These are phyloP conservation scores for Botrytis tulipae DNA, from an alignment of 2,329 filamentous ascomycete genomes.

Conservation along the genomic window DNA sequence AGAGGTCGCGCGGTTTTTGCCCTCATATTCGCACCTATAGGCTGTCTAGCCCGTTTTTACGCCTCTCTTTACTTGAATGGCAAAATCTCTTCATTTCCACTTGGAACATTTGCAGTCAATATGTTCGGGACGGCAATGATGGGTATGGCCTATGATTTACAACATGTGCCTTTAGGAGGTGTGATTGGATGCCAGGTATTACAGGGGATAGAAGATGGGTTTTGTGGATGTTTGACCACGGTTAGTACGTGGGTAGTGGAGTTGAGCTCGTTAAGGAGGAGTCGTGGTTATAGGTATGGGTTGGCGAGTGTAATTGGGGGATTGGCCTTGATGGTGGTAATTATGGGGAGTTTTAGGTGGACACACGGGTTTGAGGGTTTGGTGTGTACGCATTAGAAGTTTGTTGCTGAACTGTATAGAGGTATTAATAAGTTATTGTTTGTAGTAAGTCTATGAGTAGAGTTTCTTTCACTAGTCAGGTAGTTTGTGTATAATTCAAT, in stretches of 20 bases:
- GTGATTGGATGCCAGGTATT: conserved; percentile 65
- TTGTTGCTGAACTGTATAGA: not conserved
- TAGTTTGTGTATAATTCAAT: not conserved
- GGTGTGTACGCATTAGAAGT: conserved; percentile 33
- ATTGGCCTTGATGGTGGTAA: conserved; percentile 59
- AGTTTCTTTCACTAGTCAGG: not conserved
- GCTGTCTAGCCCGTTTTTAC: conserved; percentile 75
- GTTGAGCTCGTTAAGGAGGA: conserved; percentile 51
- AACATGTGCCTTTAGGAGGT: conserved; percentile 59
- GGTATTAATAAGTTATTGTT: not conserved
- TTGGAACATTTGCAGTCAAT: conserved; percentile 85
- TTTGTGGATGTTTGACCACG: conserved; percentile 65
- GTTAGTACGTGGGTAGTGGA: conserved; percentile 67
- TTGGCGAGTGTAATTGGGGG: conserved; percentile 56
- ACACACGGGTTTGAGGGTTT: conserved; percentile 51
- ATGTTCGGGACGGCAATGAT: conserved; percentile 72
- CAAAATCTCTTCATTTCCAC: conserved; percentile 64
- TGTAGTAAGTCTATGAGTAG: not conserved
- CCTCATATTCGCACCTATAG: conserved; percentile 77
- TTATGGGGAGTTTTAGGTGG: conserved; percentile 78
- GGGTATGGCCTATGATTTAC: conserved; percentile 75
- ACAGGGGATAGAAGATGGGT: conserved; percentile 64
- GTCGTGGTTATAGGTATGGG: conserved; percentile 69
- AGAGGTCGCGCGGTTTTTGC: conserved; percentile 73
- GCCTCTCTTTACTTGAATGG: conserved; percentile 69